These are phyloP conservation scores for Syzygium syzygioides DNA, from an alignment of 441 rosid species.

Conservation along the genomic window DNA sequence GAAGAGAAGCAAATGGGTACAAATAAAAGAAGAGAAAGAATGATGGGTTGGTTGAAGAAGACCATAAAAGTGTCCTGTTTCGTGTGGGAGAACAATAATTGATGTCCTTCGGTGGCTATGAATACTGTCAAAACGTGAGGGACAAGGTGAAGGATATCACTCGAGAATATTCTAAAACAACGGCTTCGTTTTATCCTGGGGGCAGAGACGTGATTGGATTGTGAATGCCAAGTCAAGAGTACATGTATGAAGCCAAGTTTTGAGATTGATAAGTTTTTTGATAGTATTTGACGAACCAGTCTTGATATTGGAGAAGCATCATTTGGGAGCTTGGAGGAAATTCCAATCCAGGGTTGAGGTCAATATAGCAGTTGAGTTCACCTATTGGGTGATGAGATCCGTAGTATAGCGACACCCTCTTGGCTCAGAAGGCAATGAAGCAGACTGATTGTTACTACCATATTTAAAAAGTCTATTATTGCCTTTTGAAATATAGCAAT, in stretches of 20 bases:
- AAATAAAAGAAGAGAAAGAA: neutral
- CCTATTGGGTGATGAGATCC: accelerated
- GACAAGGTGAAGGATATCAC: neutral
- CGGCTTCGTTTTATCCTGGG: neutral
- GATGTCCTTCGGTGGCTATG: neutral
- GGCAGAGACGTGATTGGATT: neutral
- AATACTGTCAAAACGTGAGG: neutral
- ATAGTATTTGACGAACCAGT: neutral
- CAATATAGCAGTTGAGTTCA: neutral
- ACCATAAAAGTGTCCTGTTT: neutral
- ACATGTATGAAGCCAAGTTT: neutral
- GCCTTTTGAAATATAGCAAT: no score
- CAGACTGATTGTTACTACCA: no score
- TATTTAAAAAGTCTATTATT: no score
- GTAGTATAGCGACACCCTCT: neutral
- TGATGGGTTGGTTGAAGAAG: neutral
- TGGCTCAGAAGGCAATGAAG: neutral
- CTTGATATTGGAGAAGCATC: neutral
- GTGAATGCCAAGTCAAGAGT: accelerated
- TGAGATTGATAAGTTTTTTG: neutral
- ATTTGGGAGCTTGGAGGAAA: neutral
- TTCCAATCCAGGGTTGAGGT: neutral
- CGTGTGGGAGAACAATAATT: neutral
- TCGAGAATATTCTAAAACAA: neutral
- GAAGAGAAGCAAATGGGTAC: neutral